Base-by-base conservation (phyloP, 257 asterid genomes). In the Nyctanthes arbortristis region DNA sequence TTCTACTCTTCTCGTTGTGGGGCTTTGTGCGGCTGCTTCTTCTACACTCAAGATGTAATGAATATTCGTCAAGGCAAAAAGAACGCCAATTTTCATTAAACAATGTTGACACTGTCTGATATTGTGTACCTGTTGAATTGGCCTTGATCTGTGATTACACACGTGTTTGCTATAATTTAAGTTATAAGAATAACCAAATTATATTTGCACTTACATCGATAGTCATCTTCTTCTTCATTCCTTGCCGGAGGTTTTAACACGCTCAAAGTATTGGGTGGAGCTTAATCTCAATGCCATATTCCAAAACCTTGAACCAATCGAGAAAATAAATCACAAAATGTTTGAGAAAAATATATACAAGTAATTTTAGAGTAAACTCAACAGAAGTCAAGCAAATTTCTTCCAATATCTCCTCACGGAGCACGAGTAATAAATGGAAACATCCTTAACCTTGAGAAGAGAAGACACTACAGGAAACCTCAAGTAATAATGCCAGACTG, bases 401-500 rank as follows among this genome's bases (percentile, higher is more conserved):
- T 39, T 39, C 49, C 49, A 39, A 39, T 13, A 39, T 39, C 18
- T 13, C 5, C 5, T 13, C 8, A 14, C 22, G n/a, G 22, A 43
- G n/a, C 54, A 5, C n/a, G n/a, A n/a, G n/a, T n/a, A 2, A 43
- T 43, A 43, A 1, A n/a, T 40, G 16, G 16, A 40, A 4, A 43
- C 20, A 16, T 13, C n/a, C 0, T 22, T 9, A 1, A 43, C 54
- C n/a, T n/a, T n/a, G 1, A 43, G 54, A 43, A 14, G 52, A 43
- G n/a, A 43, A 16, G 9, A 43, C n/a, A 18, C 54, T 13, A 43
- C 4, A 16, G 54, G 22, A 4, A 43, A 43, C 54, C 22, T 14
- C n/a, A n/a, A n/a, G n/a, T 96, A 96, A 64, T 97, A 97, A 78
- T 90, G 97, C 16, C 98, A 97, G 77, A 93, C 96, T 71, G 98